Percentiles rank a stretch among this genome's conserved stretches.
phyloP scores from a whole-genome alignment of 129 eudicot genomes.

The Flaveria robusta region DNA sequence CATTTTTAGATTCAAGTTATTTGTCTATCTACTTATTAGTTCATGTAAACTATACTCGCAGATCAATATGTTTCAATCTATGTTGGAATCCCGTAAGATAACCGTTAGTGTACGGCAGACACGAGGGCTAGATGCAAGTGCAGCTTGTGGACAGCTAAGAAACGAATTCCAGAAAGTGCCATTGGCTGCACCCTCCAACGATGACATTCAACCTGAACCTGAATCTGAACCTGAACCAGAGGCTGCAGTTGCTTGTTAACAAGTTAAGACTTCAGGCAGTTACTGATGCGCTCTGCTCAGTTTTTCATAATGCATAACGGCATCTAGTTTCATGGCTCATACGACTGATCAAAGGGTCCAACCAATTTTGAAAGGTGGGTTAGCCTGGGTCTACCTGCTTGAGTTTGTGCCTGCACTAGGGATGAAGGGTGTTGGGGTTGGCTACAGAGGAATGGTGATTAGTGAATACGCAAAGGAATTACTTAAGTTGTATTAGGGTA shows the following conservation, averaged over 20 bases:
- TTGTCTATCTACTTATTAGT: constrained; percentile 9
- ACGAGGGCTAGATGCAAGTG: constrained; percentile 95
- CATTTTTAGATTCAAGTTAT: background rate
- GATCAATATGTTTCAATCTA: constrained; percentile 67
- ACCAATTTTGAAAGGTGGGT: constrained; percentile 18
- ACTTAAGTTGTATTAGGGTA: constrained; percentile 8
- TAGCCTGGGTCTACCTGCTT: background rate
- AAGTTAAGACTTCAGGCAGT: background rate
- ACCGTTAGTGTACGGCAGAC: constrained; percentile 97
- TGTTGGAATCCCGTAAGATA: constrained; percentile 79
- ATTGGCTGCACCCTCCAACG: constrained; percentile 40
- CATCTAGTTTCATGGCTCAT: constrained; percentile 17
- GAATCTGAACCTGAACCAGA: constrained; percentile 33
- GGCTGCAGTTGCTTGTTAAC: constrained; percentile 42
- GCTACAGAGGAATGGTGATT: constrained; percentile 17
- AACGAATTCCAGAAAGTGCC: constrained; percentile 92
- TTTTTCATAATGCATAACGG: background rate
- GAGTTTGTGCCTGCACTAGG: constrained; percentile 2
- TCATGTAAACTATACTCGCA: constrained; percentile 27
- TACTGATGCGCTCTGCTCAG: constrained; percentile 14
- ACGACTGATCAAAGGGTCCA: constrained; percentile 26
- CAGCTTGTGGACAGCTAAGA: constrained; percentile 96
- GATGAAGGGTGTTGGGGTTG: constrained; percentile 14
- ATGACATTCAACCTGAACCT: constrained; percentile 40
- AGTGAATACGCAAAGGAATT: background rate